Percentiles rank a stretch among this genome's conserved stretches.
phyloP scores from a whole-genome alignment of 306 rosid species.

The Argentina anserina region DNA sequence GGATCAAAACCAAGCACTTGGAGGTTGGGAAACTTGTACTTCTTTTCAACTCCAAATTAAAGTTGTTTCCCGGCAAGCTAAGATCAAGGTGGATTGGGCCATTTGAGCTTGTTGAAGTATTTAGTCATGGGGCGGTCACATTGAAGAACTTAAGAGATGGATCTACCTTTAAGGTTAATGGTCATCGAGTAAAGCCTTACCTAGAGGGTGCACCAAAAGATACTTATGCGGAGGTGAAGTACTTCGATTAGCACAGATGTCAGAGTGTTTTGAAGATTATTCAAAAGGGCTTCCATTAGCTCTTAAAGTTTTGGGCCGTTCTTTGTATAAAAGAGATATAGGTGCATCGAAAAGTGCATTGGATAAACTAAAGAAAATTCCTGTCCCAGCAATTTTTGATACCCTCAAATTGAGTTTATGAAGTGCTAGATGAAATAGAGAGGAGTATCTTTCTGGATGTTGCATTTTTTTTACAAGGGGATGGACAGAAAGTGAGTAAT shows the following conservation, averaged over 20 bases:
- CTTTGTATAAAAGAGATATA: constrained; percentile 21
- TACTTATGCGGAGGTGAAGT: too few relatives aligned
- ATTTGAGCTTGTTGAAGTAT: too few relatives aligned
- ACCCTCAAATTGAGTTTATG: constrained; percentile 33
- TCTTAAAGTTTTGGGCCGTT: constrained; percentile 24
- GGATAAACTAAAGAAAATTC: constrained; percentile 12
- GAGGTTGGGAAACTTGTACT: too few relatives aligned
- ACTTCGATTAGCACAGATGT: background rate
- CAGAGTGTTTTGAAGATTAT: background rate
- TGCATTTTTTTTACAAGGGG: constrained; percentile 41
- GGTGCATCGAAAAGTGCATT: constrained; percentile 29
- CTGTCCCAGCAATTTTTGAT: constrained; percentile 11
- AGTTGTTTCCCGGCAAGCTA: too few relatives aligned
- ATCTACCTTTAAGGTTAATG: too few relatives aligned
- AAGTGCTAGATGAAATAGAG: background rate
- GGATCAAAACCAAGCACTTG: too few relatives aligned
- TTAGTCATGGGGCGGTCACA: too few relatives aligned
- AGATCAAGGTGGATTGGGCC: too few relatives aligned
- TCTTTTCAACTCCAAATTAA: too few relatives aligned
- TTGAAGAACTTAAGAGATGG: too few relatives aligned
- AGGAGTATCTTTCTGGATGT: constrained; percentile 26
- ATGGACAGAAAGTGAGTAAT: constrained; percentile 9
- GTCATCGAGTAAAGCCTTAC: too few relatives aligned
- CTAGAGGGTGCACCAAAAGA: too few relatives aligned
- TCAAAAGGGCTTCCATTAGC: constrained; percentile 33